These are phyloP conservation scores for Arbutus unedo DNA, from an alignment of 148 eudicot genomes.

Conservation along the genomic window DNA sequence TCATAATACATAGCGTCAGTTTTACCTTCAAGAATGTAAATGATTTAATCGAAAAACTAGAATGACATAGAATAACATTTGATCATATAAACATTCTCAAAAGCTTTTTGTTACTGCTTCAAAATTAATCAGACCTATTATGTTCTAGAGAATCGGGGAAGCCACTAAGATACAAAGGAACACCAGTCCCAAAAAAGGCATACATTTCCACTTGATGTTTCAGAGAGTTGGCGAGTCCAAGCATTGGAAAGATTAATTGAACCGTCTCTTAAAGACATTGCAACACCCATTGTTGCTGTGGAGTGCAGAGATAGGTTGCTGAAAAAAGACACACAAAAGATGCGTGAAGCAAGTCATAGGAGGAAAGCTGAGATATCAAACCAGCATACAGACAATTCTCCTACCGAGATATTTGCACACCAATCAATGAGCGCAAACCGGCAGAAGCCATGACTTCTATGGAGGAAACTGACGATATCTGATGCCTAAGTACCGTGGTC, in stretches of 20 bases:
- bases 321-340: constrained; percentile 24
- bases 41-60: constrained; percentile 1
- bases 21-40: neutral
- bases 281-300: constrained; percentile 71
- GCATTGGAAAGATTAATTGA: constrained; percentile 79
- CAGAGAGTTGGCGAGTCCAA: constrained; percentile 91
- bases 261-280: constrained; percentile 80
- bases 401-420: constrained; percentile 81
- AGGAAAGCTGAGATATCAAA: constrained; percentile 15
- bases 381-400: neutral
- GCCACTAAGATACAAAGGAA: constrained; percentile 9
- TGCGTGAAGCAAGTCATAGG: constrained; percentile 5
- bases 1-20: neutral
- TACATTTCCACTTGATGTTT: constrained; percentile 75
- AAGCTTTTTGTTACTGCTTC: neutral
- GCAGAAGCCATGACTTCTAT: constrained; percentile 74
- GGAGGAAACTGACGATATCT: constrained; percentile 65
- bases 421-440: constrained; percentile 76
- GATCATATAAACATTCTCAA: neutral
- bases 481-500: constrained; percentile 64
- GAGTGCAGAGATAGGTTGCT: constrained; percentile 78
- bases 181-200: neutral
- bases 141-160: neutral
- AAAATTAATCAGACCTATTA: neutral
- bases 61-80: neutral